Evolutionary conservation across 2,329 filamentous ascomycete genomes (phyloP).

Genomic region (Fusarium nisikadoi): DNA sequence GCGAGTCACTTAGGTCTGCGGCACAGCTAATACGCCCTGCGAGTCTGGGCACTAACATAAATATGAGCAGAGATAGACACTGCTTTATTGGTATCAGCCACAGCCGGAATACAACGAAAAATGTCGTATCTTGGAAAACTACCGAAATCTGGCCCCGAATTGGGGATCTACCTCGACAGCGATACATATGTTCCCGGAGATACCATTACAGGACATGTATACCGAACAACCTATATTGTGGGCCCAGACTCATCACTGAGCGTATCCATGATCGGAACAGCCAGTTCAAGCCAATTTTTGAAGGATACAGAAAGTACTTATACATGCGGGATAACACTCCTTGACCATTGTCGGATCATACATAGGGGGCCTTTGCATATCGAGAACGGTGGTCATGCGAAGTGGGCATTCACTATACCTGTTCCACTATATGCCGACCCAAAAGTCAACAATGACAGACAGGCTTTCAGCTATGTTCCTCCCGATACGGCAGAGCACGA

Average conservation of each 20-base stretch:
- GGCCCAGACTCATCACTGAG: neutral
- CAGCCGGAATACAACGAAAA: neutral
- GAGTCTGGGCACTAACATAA: neutral
- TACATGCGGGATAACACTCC: neutral
- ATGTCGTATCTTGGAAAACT: neutral
- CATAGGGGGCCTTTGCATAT: neutral
- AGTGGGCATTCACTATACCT: neutral
- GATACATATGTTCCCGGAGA: neutral
- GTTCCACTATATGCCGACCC: neutral
- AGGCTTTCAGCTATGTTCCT: neutral
- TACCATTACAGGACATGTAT: neutral
- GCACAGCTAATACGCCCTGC: neutral
- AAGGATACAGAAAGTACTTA: neutral
- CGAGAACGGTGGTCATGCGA: neutral
- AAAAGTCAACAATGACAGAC: neutral
- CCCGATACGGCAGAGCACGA: neutral
- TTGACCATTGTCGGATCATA: neutral
- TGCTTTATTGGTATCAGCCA: neutral
- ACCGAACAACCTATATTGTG: neutral
- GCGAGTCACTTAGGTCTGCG: neutral
- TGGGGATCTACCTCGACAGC: neutral
- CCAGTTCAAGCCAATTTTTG: neutral
- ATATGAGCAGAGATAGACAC: fast-evolving
- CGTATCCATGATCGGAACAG: neutral
- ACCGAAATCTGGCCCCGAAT: neutral